These are phyloP conservation scores for Pyrus communis DNA, from an alignment of 306 rosid genomes.

Conservation along the genomic window DNA sequence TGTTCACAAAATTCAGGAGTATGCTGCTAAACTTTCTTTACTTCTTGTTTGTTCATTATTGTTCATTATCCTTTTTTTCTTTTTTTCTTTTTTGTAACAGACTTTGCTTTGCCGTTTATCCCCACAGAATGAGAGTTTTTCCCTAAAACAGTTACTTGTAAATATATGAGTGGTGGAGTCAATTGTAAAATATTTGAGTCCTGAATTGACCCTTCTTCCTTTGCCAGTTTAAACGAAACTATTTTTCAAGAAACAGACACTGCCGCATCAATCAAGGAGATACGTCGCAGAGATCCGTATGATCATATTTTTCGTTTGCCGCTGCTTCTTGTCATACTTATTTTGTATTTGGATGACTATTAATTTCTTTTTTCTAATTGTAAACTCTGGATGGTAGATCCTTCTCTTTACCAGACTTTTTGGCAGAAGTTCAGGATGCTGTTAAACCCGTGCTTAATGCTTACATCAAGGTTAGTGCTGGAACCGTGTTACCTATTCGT, in stretches of 20 bases:
- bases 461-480: conserved; percentile 56
- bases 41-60: conserved; percentile 4
- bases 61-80: not conserved
- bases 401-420: conserved; percentile 80
- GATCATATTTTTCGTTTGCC: conserved; percentile 19
- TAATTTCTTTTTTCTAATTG: not conserved
- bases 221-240: conserved; percentile 71
- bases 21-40: conserved; percentile 11
- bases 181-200: not conserved
- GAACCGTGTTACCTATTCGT: not conserved
- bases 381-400: conserved; percentile 30
- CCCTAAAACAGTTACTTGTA: not conserved
- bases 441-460: conserved; percentile 86
- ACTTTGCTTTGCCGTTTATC: not conserved
- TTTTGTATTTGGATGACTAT: conserved; percentile 7
- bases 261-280: conserved; percentile 82
- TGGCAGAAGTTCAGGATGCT: conserved; percentile 77
- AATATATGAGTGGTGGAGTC: conserved; percentile 1
- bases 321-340: conserved; percentile 11
- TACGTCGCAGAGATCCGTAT: conserved; percentile 83
- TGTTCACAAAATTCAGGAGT: conserved; percentile 88
- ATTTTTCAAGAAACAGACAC: conserved; percentile 87
- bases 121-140: not conserved
- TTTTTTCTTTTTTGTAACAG: not conserved
- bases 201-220: conserved; percentile 13